Percentiles rank a stretch among this genome's conserved stretches.
phyloP scores from a whole-genome alignment of 2,329 filamentous ascomycete species.

The Penicillium sp. region DNA sequence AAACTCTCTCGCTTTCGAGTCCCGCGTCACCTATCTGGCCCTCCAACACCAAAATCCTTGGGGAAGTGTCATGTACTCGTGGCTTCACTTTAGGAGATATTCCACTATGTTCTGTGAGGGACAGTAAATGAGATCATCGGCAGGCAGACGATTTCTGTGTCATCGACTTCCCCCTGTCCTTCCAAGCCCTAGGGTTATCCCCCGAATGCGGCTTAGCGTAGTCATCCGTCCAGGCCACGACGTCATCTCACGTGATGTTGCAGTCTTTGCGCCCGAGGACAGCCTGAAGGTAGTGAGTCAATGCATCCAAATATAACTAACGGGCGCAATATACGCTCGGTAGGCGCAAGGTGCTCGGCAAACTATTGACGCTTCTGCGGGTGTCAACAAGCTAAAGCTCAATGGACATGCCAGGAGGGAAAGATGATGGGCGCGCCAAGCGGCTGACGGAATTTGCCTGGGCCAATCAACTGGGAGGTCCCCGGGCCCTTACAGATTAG shows the following conservation, averaged over 20 bases:
- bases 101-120: conserved; percentile 6
- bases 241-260: conserved; percentile 24
- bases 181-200: conserved; percentile 25
- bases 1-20: background rate
- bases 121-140: conserved; percentile 8
- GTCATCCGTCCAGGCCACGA: conserved; percentile 18
- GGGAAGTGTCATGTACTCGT: background rate
- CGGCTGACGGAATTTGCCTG: conserved; percentile 2
- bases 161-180: conserved; percentile 3
- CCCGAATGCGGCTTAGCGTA: conserved; percentile 21
- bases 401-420: background rate
- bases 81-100: background rate
- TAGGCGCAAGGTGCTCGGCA: background rate
- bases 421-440: conserved; percentile 2
- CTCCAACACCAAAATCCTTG: background rate
- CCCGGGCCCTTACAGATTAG: conserved; percentile 24
- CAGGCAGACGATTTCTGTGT: background rate
- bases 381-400: background rate
- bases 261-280: background rate
- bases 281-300: background rate
- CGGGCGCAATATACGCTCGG: background rate
- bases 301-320: background rate
- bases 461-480: background rate
- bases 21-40: background rate
- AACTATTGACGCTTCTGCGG: background rate